phyloP scores from a whole-genome alignment of 176 grass and related monocot genomes.

The Oryza punctata region DNA sequence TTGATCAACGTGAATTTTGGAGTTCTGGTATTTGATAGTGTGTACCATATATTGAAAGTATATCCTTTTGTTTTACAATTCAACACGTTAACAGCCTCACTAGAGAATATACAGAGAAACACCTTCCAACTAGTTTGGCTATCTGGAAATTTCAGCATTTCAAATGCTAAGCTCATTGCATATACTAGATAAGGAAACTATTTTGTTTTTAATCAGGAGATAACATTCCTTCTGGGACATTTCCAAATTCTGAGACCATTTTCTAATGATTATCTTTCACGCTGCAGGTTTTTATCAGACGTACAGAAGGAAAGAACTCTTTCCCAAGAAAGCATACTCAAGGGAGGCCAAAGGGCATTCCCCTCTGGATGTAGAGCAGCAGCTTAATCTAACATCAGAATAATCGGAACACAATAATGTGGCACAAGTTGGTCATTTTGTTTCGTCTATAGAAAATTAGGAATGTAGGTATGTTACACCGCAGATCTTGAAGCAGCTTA shows the following conservation, averaged over 20 bases:
- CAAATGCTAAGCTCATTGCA: neutral
- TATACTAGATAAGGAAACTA: neutral
- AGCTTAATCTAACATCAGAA: constrained; percentile 11
- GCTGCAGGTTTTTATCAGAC: neutral
- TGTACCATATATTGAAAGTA: neutral
- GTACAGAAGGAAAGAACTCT: neutral
- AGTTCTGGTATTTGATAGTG: neutral
- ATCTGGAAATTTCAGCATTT: neutral
- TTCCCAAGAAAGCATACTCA: neutral
- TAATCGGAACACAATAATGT: neutral
- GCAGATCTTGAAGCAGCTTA: neutral
- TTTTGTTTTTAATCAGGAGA: neutral
- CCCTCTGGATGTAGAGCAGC: neutral
- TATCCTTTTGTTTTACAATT: neutral
- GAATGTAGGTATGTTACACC: neutral
- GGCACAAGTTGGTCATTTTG: neutral
- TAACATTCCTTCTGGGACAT: neutral
- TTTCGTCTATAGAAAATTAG: constrained; percentile 13
- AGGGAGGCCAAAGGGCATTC: neutral
- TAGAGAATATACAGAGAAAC: neutral
- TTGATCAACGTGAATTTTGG: neutral
- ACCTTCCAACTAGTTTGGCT: neutral
- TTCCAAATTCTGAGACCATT: neutral
- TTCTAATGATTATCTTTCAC: neutral
- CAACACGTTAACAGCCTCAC: neutral